These are phyloP conservation scores for Phycomyces nitens DNA, from an alignment of 192 early-diverging fungal genomes.

Conservation along the genomic window DNA sequence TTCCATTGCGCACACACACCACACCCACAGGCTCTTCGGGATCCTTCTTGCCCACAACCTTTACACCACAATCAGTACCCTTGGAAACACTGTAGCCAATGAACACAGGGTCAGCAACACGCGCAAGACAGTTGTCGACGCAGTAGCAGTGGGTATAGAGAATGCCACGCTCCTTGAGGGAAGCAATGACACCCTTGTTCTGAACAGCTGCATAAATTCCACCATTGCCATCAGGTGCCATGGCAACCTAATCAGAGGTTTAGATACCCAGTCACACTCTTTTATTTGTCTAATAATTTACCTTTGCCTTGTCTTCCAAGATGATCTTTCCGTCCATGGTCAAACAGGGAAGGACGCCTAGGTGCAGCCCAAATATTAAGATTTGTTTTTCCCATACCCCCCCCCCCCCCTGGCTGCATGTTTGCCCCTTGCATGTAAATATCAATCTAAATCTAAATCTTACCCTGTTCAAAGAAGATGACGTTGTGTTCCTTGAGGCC, in stretches of 20 bases:
- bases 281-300: too few species aligned
- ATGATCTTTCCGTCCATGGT: constrained; percentile 90
- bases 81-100: constrained; percentile 89
- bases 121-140: constrained; percentile 96
- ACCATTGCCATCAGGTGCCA: constrained; percentile 87
- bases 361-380: too few species aligned
- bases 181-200: constrained; percentile 73
- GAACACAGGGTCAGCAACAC: constrained; percentile 95
- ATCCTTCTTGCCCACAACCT: constrained; percentile 85
- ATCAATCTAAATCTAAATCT: background rate
- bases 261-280: too few species aligned
- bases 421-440: too few species aligned
- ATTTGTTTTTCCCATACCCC: too few species aligned
- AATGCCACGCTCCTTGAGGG: constrained; percentile 79
- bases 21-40: constrained; percentile 94
- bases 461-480: constrained; percentile 94
- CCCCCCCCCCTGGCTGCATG: background rate
- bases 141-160: constrained; percentile 92
- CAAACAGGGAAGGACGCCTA: constrained; percentile 82
- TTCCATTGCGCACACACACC: constrained; percentile 82
- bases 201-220: constrained; percentile 95
- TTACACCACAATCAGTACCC: constrained; percentile 91
- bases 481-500: constrained; percentile 83
- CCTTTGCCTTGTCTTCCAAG: constrained; percentile 71
- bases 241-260: constrained; percentile 73